Evolutionary conservation across 2,329 filamentous ascomycete genomes (phyloP), one percentile per base, ranked within the genome.

Genomic region (Calonectria montana): DNA sequence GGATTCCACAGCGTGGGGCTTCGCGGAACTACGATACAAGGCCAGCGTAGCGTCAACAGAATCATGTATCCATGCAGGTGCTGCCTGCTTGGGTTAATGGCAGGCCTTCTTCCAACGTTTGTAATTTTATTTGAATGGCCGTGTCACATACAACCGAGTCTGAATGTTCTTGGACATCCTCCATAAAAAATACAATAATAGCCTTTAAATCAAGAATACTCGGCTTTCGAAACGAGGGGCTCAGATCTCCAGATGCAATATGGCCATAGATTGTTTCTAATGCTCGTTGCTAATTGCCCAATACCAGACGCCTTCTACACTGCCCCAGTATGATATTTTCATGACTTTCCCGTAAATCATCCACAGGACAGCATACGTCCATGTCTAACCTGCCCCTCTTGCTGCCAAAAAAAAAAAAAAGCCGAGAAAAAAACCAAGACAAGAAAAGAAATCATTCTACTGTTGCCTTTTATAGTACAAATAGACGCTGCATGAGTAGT

Each of bases 261-360:
- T 18, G 29, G 15, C 15, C 47, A 50, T 10, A 13, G 21, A 4
- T 37, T 59, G 2, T 39, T 59, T 39, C 21, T 23, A 23, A 25
- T 45, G 16, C 21, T 23, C n/a, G 25, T 41, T 62, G 23, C 53
- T 70, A 73, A 57, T 70, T 53, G 43, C 47, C 72, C 31, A 70
- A 48, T 47, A 41, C 76, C 74, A 72, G 70, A 79, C 77, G 77
- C 77, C 77, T 72, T 72, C 71, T 74, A 75, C 69, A 73, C 39
- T 73, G 50, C 31, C 65, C 31, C 61, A 47, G 45, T 57, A 55
- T 25, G 27, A 63, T 48, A 55, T 41, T 72, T 45, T 69, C 41
- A 59, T 39, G 57, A 63, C 53, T 55, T 47, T 65, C 67, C 43
- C 65, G 47, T 50, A 48, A 45, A 43, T 59, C 65, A 66, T 53